Percentiles rank a stretch among this genome's conserved stretches.
These are phyloP conservation scores for Macrolepiota dolichaula DNA, from an alignment of 768 basidiomycete species.

Conservation along the genomic window DNA sequence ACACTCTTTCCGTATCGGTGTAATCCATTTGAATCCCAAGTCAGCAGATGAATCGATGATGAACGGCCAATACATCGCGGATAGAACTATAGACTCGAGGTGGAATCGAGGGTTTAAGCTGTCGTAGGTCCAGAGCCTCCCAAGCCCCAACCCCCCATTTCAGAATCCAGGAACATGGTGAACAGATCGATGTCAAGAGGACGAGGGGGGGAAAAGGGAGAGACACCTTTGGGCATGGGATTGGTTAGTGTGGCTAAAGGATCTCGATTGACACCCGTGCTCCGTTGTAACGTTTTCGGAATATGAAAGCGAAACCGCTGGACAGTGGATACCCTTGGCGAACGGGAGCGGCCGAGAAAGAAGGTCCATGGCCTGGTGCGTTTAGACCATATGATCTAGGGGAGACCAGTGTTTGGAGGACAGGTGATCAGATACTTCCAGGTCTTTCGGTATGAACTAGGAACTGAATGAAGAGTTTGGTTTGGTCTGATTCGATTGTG, in stretches of 20 bases:
- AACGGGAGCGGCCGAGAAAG: background rate
- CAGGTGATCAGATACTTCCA: background rate
- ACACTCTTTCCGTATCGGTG: background rate
- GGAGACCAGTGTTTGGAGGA: background rate
- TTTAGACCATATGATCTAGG: background rate
- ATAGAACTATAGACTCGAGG: background rate
- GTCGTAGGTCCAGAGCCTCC: background rate
- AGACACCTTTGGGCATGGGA: background rate
- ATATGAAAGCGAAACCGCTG: background rate
- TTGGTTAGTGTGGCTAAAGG: background rate
- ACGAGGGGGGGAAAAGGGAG: too few species aligned
- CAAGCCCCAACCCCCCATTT: too few species aligned
- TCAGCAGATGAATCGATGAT: background rate
- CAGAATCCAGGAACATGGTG: background rate
- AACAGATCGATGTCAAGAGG: background rate
- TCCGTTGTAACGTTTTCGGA: background rate
- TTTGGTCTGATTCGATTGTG: background rate
- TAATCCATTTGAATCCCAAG: background rate
- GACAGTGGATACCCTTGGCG: background rate
- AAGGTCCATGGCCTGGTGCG: background rate
- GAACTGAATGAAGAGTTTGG: background rate
- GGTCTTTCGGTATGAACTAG: background rate
- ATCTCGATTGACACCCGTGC: background rate
- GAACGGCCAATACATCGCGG: background rate
- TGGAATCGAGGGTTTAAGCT: background rate